Percentiles rank a stretch among this genome's conserved stretches.
Evolutionary conservation across 2,329 filamentous ascomycete species (phyloP).

Genomic region (Pseudogymnoascus destructans): DNA sequence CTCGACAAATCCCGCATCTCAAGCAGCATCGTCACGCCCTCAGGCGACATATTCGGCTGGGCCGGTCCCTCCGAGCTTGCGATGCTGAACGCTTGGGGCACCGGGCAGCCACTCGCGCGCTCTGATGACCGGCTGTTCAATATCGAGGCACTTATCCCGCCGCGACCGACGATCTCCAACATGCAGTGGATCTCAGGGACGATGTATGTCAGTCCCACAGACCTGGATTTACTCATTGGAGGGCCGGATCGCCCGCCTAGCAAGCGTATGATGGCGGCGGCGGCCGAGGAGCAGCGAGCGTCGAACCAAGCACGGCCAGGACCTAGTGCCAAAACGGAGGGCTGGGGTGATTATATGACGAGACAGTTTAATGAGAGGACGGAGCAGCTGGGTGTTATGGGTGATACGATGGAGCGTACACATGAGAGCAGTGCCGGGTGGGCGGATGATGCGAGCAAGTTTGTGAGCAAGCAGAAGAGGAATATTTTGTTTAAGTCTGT

Average conservation of each 20-base stretch:
- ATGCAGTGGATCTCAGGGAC: conserved; percentile 95
- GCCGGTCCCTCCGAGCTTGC: conserved; percentile 76
- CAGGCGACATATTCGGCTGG: conserved; percentile 79
- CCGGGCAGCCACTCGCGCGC: conserved; percentile 49
- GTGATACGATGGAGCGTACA: conserved; percentile 72
- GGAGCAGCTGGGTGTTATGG: conserved; percentile 70
- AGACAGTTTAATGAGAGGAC: conserved; percentile 83
- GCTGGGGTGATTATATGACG: conserved; percentile 68
- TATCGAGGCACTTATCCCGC: conserved; percentile 56
- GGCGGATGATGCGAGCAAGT: conserved; percentile 81
- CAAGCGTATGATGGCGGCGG: conserved; percentile 74
- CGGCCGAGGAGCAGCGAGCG: conserved; percentile 59
- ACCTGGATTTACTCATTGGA: conserved; percentile 83
- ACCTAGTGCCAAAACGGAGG: conserved; percentile 37
- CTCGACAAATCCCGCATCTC: conserved; percentile 62
- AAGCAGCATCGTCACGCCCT: conserved; percentile 57
- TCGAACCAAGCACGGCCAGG: conserved; percentile 30
- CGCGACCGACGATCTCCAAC: conserved; percentile 85
- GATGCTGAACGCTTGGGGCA: conserved; percentile 74
- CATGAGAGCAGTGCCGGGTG: conserved; percentile 71
- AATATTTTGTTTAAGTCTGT: conserved; percentile 62
- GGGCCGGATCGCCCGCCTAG: conserved; percentile 78
- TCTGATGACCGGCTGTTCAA: conserved; percentile 68
- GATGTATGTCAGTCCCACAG: conserved; percentile 73
- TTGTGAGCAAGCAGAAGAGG: conserved; percentile 73